A percentile compares a stretch with the other conserved stretches of the same genome.
Conservation (phyloP, 495 filamentous ascomycete genomes). For the Xylaria venustula region DNA sequence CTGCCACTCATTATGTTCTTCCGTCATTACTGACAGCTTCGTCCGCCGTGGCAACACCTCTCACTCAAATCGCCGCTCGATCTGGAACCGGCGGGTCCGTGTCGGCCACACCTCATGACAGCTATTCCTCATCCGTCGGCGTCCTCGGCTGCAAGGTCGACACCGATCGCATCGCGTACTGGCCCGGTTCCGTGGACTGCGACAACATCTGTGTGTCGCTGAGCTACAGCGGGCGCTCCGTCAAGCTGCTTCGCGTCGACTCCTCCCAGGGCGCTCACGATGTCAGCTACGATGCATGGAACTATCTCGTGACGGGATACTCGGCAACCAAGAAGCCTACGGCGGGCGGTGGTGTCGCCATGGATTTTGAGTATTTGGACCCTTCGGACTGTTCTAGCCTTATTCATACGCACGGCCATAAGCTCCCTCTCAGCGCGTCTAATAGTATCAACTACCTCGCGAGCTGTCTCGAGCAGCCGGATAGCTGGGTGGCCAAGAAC, state of each 20-base stretch:
- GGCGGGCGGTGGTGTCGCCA: constrained; percentile 41
- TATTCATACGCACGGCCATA: constrained; percentile 40
- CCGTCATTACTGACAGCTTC: constrained; percentile 6
- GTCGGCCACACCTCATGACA: constrained; percentile 51
- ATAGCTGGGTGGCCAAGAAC: constrained; percentile 31
- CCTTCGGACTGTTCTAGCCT: constrained; percentile 36
- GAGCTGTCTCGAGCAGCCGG: constrained; percentile 35
- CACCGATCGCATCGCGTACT: constrained; percentile 50
- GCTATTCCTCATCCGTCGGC: constrained; percentile 48
- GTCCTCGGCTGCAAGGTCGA: constrained; percentile 51
- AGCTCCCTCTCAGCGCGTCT: constrained; percentile 46
- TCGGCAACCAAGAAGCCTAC: constrained; percentile 43
- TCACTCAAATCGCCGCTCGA: not conserved
- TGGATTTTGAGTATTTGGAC: constrained; percentile 41
- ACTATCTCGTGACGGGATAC: constrained; percentile 45
- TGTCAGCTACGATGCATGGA: constrained; percentile 52
- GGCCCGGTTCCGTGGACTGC: constrained; percentile 48
- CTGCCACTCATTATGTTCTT: not conserved
- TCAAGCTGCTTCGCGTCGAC: constrained; percentile 47
- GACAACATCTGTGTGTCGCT: constrained; percentile 46
- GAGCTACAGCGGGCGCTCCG: constrained; percentile 38
- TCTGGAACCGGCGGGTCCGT: constrained; percentile 33
- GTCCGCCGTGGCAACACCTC: not conserved
- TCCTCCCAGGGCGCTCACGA: constrained; percentile 48
- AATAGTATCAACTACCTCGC: constrained; percentile 52